Evolutionary conservation across 2,329 filamentous ascomycete genomes (phyloP), one percentile per base, ranked within the genome.

Genomic region (Cadophora gregata): DNA sequence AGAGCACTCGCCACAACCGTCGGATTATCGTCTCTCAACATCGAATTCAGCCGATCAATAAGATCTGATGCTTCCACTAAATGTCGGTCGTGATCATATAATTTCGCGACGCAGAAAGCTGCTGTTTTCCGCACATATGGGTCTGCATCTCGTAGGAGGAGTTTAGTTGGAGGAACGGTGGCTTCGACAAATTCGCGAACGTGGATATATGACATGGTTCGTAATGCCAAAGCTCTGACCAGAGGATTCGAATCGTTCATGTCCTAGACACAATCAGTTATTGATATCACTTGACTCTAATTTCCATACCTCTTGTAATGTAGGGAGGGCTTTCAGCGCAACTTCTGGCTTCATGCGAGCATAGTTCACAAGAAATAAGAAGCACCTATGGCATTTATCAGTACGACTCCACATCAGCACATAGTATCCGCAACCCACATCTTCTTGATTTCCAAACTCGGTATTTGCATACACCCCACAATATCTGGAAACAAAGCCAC

Each of bases 111-210:
- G 75, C 92, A 96, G 78, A 96, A 97, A 2, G 95, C 94, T 2
- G 96, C 95, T 2, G 96, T 98, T 80, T 99, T 99, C 72, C 96
- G 93, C 29, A 99, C 96, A 77, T 99, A 99, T 2, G 96, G 95
- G 77, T 99, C 96, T 51, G 88, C 78, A 77, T 99, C 96, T 77
- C 89, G 88, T 70, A 99, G 87, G 59, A 97, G 85, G 62, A 87
- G 86, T 80, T 95, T 96, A 64, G 97, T 87, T 33, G 96, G 88
- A 12, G 90, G 89, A 4, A 97, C 88, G 0, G 93, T 96, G 14
- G 93, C 91, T 80, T 97, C 92, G 74, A 98, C 93, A 77, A 96
- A 99, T 78, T 99, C 94, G 72, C 91, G 89, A 55, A 99, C 96
- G 78, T 99, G 95, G 71, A 99, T 91, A 78, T 99, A 99, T 14